phyloP scores from a whole-genome alignment of 2,329 filamentous ascomycete species.

The Phoma sp. region DNA sequence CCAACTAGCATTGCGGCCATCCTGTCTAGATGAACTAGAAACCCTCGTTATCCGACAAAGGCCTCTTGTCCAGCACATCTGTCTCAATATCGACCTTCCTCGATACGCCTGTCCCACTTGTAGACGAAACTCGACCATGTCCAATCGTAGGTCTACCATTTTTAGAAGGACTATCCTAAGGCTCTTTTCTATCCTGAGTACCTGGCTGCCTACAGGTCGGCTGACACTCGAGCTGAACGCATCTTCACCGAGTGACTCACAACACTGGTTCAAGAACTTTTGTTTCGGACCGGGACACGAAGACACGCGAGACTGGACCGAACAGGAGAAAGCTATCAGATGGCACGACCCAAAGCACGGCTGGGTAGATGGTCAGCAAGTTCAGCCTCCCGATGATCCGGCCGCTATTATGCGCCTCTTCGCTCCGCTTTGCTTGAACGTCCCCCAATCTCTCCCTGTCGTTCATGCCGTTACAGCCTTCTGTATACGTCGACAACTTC shows the following conservation, averaged over 20 bases:
- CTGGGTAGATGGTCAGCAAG: constrained; percentile 27
- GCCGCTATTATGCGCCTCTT: constrained; percentile 24
- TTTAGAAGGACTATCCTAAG: constrained; percentile 24
- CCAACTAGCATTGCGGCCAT: constrained; percentile 26
- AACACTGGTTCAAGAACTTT: constrained; percentile 32
- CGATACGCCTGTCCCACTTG: constrained; percentile 27
- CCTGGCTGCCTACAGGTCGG: constrained; percentile 27
- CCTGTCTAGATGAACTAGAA: constrained; percentile 27
- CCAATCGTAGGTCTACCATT: constrained; percentile 22
- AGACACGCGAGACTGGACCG: constrained; percentile 26
- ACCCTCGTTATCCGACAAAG: constrained; percentile 30
- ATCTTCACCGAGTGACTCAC: constrained; percentile 32
- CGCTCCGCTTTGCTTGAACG: constrained; percentile 24
- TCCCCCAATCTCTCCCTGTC: constrained; percentile 23
- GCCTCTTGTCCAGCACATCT: constrained; percentile 29
- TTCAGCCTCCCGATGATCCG: constrained; percentile 18
- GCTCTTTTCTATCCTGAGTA: constrained; percentile 31
- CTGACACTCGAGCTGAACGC: constrained; percentile 29
- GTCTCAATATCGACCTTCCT: constrained; percentile 30
- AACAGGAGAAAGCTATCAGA: constrained; percentile 27
- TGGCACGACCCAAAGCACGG: constrained; percentile 30
- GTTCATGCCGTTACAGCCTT: constrained; percentile 29
- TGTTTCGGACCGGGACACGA: constrained; percentile 31
- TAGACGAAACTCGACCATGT: constrained; percentile 17
- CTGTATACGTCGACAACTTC: constrained; percentile 29